Base-by-base conservation (phyloP, 306 rosid species). In the Medicago ruthenica region DNA sequence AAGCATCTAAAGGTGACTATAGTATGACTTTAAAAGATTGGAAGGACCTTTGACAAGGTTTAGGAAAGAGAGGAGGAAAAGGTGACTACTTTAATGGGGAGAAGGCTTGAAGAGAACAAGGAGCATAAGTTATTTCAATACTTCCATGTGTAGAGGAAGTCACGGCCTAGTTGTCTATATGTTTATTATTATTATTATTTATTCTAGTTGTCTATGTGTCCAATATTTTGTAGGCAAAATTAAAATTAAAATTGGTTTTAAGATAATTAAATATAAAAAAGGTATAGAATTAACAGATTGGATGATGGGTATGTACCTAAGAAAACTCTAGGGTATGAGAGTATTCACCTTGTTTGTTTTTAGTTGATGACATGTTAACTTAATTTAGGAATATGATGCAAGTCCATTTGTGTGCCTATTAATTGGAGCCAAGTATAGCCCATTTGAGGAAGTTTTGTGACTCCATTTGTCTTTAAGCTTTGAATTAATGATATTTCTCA, bases 391-490 rank as follows among this genome's bases (percentile, higher is more conserved):
- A 54, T 54, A 54, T 54, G 13, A 54, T 54, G 31, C 9, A 54
- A 54, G 7, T 2, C 60, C 12, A 3, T 9, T 20, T 61, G 5
- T 34, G 20, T 5, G 9, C n/a, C 39, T 58, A 58, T 20, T 31
- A 7, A 31, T 27, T 60, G 39, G 40, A 60, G 66, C 66, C 20
- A 24, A 27, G 18, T 24, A 13, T 27, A 14, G 42, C 18, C 41
- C 42, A 7, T 27, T 61, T 31, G 31, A 31, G 67, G 42, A 61
- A 58, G 64, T n/a, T 58, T 24, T 58, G 64, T 58, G 4, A 24
- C 17, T 22, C 24, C 16, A 58, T 58, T 58, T 21, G 63, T 57
- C 63, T 57, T 57, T 57, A 11, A 22, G 63, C 37, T 57, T 57
- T 21, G 37, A 24, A 21, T 57, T 2, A 57, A 21, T 22, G 37